phyloP scores from a whole-genome alignment of 2,329 filamentous ascomycete species.

The Sporothrix protearum region DNA sequence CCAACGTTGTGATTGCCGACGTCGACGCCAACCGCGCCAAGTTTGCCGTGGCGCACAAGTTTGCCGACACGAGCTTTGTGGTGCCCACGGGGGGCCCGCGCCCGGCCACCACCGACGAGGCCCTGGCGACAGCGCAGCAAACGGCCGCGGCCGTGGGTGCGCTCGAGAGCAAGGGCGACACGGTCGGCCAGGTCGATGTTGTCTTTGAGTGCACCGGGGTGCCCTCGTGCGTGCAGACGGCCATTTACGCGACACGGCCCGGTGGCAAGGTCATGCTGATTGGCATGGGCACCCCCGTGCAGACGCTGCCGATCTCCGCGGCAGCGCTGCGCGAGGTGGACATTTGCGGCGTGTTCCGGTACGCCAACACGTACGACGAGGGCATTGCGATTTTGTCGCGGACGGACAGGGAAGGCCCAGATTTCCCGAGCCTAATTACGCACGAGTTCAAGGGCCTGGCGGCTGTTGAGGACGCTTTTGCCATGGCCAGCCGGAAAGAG shows the following conservation, averaged over 20 bases:
- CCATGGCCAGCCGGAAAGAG: conserved; percentile 66
- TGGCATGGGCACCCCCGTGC: conserved; percentile 68
- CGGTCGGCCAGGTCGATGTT: conserved; percentile 22
- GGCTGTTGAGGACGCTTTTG: conserved; percentile 63
- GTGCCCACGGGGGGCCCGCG: conserved; percentile 45
- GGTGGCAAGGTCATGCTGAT: conserved; percentile 69
- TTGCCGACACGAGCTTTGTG: conserved; percentile 51
- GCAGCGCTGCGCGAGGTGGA: conserved; percentile 68
- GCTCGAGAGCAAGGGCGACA: background rate
- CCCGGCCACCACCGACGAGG: conserved; percentile 50
- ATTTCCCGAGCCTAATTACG: conserved; percentile 65
- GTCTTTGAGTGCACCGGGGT: conserved; percentile 29
- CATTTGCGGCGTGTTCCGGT: conserved; percentile 67
- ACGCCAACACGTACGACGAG: conserved; percentile 68
- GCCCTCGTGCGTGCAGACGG: conserved; percentile 62
- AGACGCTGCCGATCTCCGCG: conserved; percentile 65
- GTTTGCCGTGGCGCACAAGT: conserved; percentile 54
- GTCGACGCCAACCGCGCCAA: conserved; percentile 54
- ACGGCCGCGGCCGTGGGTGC: conserved; percentile 10
- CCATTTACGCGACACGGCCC: conserved; percentile 65
- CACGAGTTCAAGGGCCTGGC: conserved; percentile 65
- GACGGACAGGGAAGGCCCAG: conserved; percentile 54
- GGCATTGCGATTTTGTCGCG: conserved; percentile 47
- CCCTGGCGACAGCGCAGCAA: conserved; percentile 49
- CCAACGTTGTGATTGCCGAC: conserved; percentile 51